These are phyloP conservation scores for Dryas integrifolia DNA, from an alignment of 331 rosid species.

Conservation along the genomic window DNA sequence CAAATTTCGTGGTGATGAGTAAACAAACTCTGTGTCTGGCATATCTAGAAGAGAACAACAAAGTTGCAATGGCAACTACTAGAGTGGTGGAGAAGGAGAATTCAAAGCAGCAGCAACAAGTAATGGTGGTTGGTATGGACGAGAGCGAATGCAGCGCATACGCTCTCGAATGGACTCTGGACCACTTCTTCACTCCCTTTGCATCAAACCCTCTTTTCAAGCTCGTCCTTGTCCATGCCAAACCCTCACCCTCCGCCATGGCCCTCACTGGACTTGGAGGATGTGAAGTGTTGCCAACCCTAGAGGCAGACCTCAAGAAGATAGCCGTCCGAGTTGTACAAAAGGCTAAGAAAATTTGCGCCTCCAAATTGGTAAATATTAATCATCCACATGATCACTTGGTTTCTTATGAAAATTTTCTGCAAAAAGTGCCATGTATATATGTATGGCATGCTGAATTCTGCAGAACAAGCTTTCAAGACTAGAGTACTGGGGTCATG, in stretches of 20 bases:
- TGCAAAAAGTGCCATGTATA: too few relatives aligned
- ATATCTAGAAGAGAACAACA: not conserved
- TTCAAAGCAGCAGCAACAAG: slow-evolving; percentile 11
- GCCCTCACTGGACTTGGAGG: slow-evolving; percentile 26
- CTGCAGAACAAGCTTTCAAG: too few relatives aligned
- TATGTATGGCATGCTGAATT: too few relatives aligned
- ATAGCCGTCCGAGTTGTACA: slow-evolving; percentile 9
- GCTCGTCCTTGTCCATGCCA: slow-evolving; percentile 42
- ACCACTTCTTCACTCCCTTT: slow-evolving; percentile 31
- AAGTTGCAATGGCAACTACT: slow-evolving; percentile 22
- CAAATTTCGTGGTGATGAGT: too few relatives aligned
- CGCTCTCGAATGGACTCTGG: slow-evolving; percentile 40
- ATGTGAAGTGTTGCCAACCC: not conserved
- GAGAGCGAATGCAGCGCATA: slow-evolving; percentile 27
- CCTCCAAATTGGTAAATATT: slow-evolving; percentile 21
- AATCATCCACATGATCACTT: too few relatives aligned
- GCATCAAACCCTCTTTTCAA: slow-evolving; percentile 25
- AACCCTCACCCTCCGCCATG: slow-evolving; percentile 13
- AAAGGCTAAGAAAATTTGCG: slow-evolving; percentile 22
- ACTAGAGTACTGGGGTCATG: too few relatives aligned
- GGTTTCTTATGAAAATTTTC: too few relatives aligned
- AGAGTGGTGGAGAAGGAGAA: slow-evolving; percentile 9
- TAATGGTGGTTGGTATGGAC: slow-evolving; percentile 38
- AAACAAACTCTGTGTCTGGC: not conserved
- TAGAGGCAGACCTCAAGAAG: slow-evolving; percentile 30